A percentile compares a stretch with the other conserved stretches of the same genome.
Evolutionary conservation across 2,329 filamentous ascomycete species (phyloP).

Genomic region (Geosmithia flava): DNA sequence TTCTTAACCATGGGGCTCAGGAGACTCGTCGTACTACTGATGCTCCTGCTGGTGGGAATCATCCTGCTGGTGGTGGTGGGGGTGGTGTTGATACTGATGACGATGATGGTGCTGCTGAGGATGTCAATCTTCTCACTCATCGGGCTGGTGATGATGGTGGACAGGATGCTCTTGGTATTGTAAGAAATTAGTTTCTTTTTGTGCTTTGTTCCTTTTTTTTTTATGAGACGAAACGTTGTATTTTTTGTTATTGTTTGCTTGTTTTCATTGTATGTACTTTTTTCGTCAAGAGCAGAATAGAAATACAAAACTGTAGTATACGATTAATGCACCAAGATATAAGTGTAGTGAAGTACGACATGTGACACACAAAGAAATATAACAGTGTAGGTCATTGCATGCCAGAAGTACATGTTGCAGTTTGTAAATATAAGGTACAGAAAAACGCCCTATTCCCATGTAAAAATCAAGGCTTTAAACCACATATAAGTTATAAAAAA

Average conservation of each 20-base stretch:
- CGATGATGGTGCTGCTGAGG: slow-evolving; percentile 1
- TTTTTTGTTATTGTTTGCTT: neutral
- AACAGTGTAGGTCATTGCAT: neutral
- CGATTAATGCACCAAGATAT: no score
- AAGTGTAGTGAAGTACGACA: no score
- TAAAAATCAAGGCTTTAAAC: neutral
- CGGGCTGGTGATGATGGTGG: slow-evolving; percentile 9
- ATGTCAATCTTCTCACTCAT: slow-evolving; percentile 2
- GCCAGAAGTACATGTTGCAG: no score
- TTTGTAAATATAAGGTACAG: no score
- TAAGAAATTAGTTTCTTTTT: neutral
- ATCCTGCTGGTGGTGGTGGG: neutral
- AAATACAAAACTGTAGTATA: neutral
- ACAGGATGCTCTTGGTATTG: slow-evolving; percentile 7
- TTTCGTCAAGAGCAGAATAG: neutral
- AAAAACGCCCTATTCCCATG: neutral
- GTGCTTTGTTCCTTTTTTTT: neutral
- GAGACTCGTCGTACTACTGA: slow-evolving; percentile 37
- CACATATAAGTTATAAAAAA: no score
- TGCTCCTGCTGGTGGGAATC: neutral
- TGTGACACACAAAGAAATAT: neutral
- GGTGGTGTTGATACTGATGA: neutral
- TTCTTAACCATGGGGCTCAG: slow-evolving; percentile 63
- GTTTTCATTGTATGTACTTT: neutral
- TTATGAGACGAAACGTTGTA: neutral